Conservation (phyloP, 2,329 filamentous ascomycete genomes). For the Ilyonectria robusta region DNA sequence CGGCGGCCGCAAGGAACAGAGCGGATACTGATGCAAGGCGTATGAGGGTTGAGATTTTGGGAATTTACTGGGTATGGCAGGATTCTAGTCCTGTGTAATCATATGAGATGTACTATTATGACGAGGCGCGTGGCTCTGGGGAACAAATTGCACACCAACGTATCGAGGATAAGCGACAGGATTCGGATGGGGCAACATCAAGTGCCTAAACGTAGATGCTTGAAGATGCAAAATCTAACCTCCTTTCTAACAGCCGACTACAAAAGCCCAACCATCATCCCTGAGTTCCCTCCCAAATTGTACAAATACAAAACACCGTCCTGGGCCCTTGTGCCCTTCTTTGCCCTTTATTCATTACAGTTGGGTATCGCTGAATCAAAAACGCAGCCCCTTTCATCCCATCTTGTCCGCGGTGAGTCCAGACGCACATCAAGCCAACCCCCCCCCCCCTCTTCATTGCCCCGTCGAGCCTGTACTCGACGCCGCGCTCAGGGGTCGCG, state of each 20-base stretch:
- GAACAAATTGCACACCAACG: neutral
- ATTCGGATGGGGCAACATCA: no score
- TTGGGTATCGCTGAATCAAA: slow-evolving; percentile 51
- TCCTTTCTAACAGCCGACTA: slow-evolving; percentile 1
- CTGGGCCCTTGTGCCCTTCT: slow-evolving; percentile 31
- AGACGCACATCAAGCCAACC: neutral
- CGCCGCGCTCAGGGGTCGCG: slow-evolving; percentile 56
- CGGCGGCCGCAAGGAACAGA: slow-evolving; percentile 64
- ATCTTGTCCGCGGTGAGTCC: slow-evolving; percentile 10
- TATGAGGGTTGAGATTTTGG: neutral
- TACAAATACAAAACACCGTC: slow-evolving; percentile 26
- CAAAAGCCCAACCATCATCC: neutral
- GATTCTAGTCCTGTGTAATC: slow-evolving; percentile 2
- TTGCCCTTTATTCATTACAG: slow-evolving; percentile 45
- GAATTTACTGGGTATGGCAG: neutral
- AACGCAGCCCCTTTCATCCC: slow-evolving; percentile 30
- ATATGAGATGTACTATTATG: slow-evolving; percentile 8
- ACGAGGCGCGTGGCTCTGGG: slow-evolving; percentile 2
- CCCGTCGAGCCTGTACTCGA: slow-evolving; percentile 61
- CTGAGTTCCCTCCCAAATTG: slow-evolving; percentile 9
- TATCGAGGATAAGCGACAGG: neutral
- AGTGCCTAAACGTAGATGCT: neutral
- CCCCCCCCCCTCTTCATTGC: slow-evolving; percentile 44
- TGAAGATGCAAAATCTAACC: neutral
- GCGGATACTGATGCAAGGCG: slow-evolving; percentile 60